Conservation (phyloP, 495 filamentous ascomycete species). For the Neurospora terricola region DNA sequence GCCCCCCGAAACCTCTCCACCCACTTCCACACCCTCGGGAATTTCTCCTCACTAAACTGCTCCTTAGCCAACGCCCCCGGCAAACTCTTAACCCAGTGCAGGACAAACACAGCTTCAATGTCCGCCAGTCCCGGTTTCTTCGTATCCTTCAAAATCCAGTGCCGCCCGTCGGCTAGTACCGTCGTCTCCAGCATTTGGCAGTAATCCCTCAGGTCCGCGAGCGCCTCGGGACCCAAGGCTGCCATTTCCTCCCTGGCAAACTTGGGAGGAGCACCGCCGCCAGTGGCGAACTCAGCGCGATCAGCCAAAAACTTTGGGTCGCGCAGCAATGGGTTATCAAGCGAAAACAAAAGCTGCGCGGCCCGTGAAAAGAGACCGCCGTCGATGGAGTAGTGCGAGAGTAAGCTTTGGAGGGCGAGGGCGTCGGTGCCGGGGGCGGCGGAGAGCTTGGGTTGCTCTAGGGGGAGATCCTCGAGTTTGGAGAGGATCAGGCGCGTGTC, state of each 20-base stretch:
- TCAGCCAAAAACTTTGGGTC: slow-evolving; percentile 44
- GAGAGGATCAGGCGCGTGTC: slow-evolving; percentile 51
- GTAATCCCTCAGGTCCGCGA: slow-evolving; percentile 29
- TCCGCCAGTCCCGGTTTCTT: slow-evolving; percentile 42
- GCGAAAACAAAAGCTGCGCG: slow-evolving; percentile 34
- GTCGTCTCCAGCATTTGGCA: slow-evolving; percentile 43
- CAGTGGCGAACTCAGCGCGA: slow-evolving; percentile 29
- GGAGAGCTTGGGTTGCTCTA: slow-evolving; percentile 3
- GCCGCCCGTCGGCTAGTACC: slow-evolving; percentile 44
- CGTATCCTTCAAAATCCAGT: slow-evolving; percentile 40
- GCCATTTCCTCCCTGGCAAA: slow-evolving; percentile 2
- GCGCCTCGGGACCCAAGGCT: slow-evolving; percentile 33
- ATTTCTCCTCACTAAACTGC: slow-evolving; percentile 28
- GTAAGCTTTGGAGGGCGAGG: slow-evolving; percentile 10
- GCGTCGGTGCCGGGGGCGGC: slow-evolving; percentile 6
- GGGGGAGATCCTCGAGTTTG: slow-evolving; percentile 37
- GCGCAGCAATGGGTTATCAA: slow-evolving; percentile 35
- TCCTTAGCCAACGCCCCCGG: slow-evolving; percentile 34
- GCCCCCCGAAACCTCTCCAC: slow-evolving; percentile 39
- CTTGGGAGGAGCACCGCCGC: slow-evolving; percentile 6
- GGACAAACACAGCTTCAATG: slow-evolving; percentile 50
- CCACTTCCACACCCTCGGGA: slow-evolving; percentile 47
- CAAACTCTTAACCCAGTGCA: slow-evolving; percentile 46
- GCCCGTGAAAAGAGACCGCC: slow-evolving; percentile 39
- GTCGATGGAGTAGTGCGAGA: slow-evolving; percentile 23